phyloP scores from a whole-genome alignment of 2,329 filamentous ascomycete genomes.

The Penicillium italicum region DNA sequence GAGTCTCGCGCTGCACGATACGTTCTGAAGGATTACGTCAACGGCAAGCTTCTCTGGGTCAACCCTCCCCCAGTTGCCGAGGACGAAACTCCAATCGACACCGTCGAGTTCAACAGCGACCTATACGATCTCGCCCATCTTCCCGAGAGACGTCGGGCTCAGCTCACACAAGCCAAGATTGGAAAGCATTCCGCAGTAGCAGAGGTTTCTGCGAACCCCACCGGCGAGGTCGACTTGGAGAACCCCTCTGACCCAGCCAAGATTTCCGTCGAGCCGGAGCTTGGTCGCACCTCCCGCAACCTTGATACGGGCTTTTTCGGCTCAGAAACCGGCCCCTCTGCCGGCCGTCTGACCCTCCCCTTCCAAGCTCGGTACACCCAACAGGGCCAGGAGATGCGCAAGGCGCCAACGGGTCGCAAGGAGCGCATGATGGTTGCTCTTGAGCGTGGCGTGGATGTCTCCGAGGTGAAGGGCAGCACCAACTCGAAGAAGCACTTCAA shows the following conservation, averaged over 20 bases:
- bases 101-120: constrained; percentile 76
- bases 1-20: constrained; percentile 87
- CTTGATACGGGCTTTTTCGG: constrained; percentile 91
- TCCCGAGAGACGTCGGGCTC: constrained; percentile 71
- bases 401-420: constrained; percentile 78
- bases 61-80: constrained; percentile 68
- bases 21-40: constrained; percentile 95
- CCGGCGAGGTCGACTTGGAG: constrained; percentile 29
- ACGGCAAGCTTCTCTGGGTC: constrained; percentile 88
- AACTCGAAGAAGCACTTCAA: constrained; percentile 76
- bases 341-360: constrained; percentile 69
- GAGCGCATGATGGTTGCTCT: constrained; percentile 72
- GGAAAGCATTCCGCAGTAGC: constrained; percentile 41
- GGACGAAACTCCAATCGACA: constrained; percentile 54
- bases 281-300: constrained; percentile 67
- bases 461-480: constrained; percentile 59
- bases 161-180: constrained; percentile 46
- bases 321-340: constrained; percentile 53
- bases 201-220: constrained; percentile 21
- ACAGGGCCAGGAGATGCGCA: constrained; percentile 69
- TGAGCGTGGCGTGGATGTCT: constrained; percentile 78
- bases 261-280: constrained; percentile 40
- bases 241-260: constrained; percentile 13
- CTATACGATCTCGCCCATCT: constrained; percentile 81
- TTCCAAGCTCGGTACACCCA: constrained; percentile 88